Evolutionary conservation across 2,329 filamentous ascomycete genomes (phyloP).

Genomic region (Fonsecaea multimorphosa): DNA sequence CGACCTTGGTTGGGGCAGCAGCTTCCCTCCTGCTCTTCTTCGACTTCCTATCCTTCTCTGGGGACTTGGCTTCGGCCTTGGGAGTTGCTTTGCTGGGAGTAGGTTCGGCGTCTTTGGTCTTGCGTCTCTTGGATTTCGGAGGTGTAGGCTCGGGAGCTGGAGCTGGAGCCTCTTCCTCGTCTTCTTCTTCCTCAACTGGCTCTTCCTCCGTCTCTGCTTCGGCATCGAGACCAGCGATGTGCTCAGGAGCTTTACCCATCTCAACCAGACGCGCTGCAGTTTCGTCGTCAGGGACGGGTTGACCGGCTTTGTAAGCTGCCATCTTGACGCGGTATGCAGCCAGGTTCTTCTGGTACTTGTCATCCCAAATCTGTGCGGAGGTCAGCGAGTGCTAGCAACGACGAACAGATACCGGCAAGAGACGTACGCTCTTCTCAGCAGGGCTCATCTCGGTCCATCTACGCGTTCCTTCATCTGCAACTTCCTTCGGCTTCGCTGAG

Average conservation of each 20-base stretch:
- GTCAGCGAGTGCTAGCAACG: conserved; percentile 12
- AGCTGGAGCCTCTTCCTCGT: conserved; percentile 46
- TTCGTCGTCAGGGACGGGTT: conserved; percentile 52
- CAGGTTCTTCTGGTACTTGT: conserved; percentile 64
- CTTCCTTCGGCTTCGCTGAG: conserved; percentile 80
- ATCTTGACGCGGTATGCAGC: conserved; percentile 63
- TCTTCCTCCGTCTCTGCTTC: conserved; percentile 46
- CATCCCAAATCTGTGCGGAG: conserved; percentile 57
- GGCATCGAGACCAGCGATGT: conserved; percentile 38
- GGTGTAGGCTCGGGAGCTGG: conserved; percentile 52
- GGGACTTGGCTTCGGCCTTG: conserved; percentile 43
- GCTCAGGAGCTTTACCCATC: conserved; percentile 41
- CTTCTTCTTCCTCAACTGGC: conserved; percentile 44
- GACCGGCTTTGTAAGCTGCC: conserved; percentile 62
- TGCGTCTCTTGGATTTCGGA: conserved; percentile 52
- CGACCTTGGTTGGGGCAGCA: conserved; percentile 33
- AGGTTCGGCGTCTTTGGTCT: conserved; percentile 47
- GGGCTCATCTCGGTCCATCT: conserved; percentile 81
- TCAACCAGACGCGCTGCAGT: conserved; percentile 54
- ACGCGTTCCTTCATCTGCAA: conserved; percentile 84
- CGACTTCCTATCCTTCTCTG: conserved; percentile 49
- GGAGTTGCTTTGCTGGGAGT: conserved; percentile 48
- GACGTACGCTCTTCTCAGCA: conserved; percentile 70
- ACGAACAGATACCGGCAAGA: neutral
- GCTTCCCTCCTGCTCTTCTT: conserved; percentile 58